phyloP scores from a whole-genome alignment of 2,329 filamentous ascomycete species.

The Gliomastix tumulicola region DNA sequence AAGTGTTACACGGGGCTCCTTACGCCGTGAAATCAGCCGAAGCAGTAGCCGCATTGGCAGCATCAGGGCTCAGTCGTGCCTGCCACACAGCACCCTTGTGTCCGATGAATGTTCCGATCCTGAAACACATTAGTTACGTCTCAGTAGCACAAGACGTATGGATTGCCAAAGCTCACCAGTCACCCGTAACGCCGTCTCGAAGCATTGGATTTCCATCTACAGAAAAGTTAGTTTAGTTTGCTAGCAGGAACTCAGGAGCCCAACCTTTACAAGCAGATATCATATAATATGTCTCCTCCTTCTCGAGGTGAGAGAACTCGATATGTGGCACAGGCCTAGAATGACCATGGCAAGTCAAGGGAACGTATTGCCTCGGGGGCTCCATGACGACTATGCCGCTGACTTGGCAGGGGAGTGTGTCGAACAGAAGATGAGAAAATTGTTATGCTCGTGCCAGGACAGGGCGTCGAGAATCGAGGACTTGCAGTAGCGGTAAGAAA shows the following conservation, averaged over 20 bases:
- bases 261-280: conserved; percentile 89
- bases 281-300: conserved; percentile 81
- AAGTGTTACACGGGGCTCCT: conserved; percentile 19
- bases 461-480: no score
- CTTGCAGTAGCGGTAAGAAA: no score
- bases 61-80: conserved; percentile 82
- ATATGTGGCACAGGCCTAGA: conserved; percentile 88
- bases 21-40: conserved; percentile 95
- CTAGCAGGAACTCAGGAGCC: conserved; percentile 12
- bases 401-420: no score
- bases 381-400: no score
- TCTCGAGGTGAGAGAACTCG: conserved; percentile 77
- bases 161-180: conserved; percentile 55
- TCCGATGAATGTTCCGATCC: conserved; percentile 96
- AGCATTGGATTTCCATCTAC: conserved; percentile 97
- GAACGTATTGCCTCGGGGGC: conserved; percentile 58
- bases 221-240: no score
- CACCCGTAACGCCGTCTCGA: conserved; percentile 88
- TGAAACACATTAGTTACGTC: conserved; percentile 49
- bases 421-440: no score
- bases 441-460: no score
- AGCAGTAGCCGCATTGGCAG: conserved; percentile 81
- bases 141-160: conserved; percentile 1
- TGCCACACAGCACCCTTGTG: conserved; percentile 99
- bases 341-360: conserved; percentile 90